Conservation (phyloP, 2,329 filamentous ascomycete species). For the Monosporascus sp. region DNA sequence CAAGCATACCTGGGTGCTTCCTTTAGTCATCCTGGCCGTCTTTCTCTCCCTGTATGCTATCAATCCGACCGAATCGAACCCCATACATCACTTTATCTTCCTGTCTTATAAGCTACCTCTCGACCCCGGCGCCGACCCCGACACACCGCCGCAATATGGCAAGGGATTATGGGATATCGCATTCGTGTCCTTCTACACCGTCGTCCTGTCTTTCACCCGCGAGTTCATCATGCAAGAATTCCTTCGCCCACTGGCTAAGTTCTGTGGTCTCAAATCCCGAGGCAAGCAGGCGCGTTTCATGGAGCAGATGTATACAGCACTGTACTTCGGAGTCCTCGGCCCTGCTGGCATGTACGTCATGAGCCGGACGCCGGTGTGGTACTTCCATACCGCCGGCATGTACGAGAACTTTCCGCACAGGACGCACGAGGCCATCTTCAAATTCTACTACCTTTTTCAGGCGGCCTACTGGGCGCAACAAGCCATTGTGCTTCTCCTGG, state of each 20-base stretch:
- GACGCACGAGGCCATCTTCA: conserved; percentile 74
- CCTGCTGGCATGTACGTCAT: conserved; percentile 87
- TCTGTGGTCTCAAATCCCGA: conserved; percentile 62
- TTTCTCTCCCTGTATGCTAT: conserved; percentile 65
- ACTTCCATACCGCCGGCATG: conserved; percentile 88
- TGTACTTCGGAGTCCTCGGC: conserved; percentile 81
- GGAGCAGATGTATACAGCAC: conserved; percentile 91
- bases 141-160: conserved; percentile 64
- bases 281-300: conserved; percentile 87
- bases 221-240: conserved; percentile 95
- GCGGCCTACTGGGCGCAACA: conserved; percentile 96
- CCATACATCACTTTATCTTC: conserved; percentile 76
- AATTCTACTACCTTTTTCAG: conserved; percentile 94
- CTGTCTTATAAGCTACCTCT: conserved; percentile 75
- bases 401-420: conserved; percentile 83
- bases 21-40: conserved; percentile 60
- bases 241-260: conserved; percentile 68
- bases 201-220: conserved; percentile 87
- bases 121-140: conserved; percentile 31
- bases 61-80: conserved; percentile 74
- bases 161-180: conserved; percentile 84
- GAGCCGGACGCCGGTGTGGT: conserved; percentile 87
- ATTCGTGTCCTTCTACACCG: conserved; percentile 82
- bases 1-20: conserved; percentile 59
- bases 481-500: conserved; percentile 77